These are phyloP conservation scores for Phycomyces blakesleeanus DNA, from an alignment of 192 early-diverging fungal genomes.

Conservation along the genomic window DNA sequence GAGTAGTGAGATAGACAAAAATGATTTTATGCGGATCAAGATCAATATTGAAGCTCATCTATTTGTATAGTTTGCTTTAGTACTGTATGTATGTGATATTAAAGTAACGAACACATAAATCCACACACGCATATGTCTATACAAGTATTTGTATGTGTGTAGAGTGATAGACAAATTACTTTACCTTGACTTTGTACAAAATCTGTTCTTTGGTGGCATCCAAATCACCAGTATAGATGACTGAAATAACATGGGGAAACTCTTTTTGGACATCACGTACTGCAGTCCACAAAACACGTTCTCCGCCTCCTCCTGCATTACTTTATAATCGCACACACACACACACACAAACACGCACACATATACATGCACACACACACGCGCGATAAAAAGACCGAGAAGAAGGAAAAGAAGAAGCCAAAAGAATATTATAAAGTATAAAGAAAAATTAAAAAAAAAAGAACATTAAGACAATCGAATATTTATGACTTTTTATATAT, in stretches of 20 bases:
- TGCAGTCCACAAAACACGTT: slow-evolving; percentile 92
- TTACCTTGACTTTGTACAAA: slow-evolving; percentile 59
- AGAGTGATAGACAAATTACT: slow-evolving; percentile 4
- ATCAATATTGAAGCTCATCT: slow-evolving; percentile 59
- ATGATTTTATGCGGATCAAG: slow-evolving; percentile 52
- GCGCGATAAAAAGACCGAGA: no score
- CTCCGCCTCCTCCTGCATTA: slow-evolving; percentile 92
- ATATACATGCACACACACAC: no score
- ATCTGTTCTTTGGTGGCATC: slow-evolving; percentile 51
- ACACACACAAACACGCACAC: no score
- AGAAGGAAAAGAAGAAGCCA: no score
- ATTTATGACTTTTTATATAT: no score
- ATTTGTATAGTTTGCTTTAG: neutral
- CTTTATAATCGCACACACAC: no score
- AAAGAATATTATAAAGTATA: no score
- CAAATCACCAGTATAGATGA: slow-evolving; percentile 81
- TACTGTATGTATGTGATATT: no score
- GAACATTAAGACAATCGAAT: no score
- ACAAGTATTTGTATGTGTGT: neutral
- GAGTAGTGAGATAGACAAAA: slow-evolving; percentile 61
- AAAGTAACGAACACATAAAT: no score
- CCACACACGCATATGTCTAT: no score
- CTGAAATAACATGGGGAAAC: slow-evolving; percentile 60
- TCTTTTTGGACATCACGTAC: slow-evolving; percentile 75
- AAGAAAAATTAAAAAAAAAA: neutral